A percentile compares a stretch with the other conserved stretches of the same genome.
Evolutionary conservation across 495 filamentous ascomycete genomes (phyloP).

Genomic region (Neurospora sp.): DNA sequence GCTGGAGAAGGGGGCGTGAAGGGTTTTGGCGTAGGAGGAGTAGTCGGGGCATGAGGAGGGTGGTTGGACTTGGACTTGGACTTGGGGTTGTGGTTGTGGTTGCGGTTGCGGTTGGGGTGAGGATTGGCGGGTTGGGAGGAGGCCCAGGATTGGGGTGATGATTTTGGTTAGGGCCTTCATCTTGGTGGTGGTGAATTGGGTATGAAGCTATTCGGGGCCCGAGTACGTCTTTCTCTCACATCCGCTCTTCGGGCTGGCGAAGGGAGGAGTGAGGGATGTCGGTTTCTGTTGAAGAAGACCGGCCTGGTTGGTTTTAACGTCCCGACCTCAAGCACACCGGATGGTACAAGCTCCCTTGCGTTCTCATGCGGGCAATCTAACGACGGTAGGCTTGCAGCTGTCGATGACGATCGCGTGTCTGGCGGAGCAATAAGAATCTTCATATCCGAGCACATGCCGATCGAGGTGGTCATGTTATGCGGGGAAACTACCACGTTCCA

Average conservation of each 20-base stretch:
- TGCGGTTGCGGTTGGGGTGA: not conserved
- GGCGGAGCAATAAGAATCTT: not conserved
- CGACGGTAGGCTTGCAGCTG: not conserved
- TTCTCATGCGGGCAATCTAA: not conserved
- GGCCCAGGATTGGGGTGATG: not conserved
- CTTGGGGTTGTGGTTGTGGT: not conserved
- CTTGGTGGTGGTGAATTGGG: not conserved
- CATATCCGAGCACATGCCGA: not conserved
- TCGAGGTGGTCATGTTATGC: not conserved
- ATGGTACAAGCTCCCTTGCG: not conserved
- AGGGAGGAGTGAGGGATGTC: not conserved
- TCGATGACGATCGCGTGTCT: not conserved
- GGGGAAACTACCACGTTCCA: not conserved
- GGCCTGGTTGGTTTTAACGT: not conserved
- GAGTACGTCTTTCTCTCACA: not conserved
- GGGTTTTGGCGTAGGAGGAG: conserved; percentile 32
- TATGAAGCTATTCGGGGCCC: not conserved
- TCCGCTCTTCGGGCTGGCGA: not conserved
- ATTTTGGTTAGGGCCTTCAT: not conserved
- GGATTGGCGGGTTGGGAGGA: not conserved
- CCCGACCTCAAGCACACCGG: not conserved
- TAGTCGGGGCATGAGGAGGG: conserved; percentile 41
- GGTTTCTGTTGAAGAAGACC: not conserved
- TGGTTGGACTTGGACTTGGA: not conserved
- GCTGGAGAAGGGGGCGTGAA: conserved; percentile 34